Conservation (phyloP, 2,329 filamentous ascomycete species). For the Fusarium longipes region DNA sequence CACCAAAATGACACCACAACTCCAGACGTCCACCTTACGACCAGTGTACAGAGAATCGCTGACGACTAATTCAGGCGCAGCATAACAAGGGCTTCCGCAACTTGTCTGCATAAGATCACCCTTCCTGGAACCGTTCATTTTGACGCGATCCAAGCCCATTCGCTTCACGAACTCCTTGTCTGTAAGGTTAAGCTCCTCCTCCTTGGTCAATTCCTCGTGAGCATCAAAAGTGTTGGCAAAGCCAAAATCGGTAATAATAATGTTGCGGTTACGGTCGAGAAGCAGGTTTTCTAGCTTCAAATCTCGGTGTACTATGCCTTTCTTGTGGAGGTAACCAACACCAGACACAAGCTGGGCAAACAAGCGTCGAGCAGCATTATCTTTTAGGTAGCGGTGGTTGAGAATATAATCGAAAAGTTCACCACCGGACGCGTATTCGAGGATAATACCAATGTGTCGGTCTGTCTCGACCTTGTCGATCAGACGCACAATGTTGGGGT, state of each 20-base stretch:
- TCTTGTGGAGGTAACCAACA: slow-evolving; percentile 97
- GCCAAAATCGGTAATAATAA: slow-evolving; percentile 99
- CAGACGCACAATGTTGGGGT: slow-evolving; percentile 95
- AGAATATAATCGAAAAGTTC: slow-evolving; percentile 99
- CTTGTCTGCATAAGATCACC: slow-evolving; percentile 99
- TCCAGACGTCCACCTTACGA: slow-evolving; percentile 98
- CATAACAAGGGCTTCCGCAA: slow-evolving; percentile 97
- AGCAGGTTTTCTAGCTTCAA: slow-evolving; percentile 96
- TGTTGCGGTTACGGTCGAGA: slow-evolving; percentile 95
- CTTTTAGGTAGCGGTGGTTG: slow-evolving; percentile 95
- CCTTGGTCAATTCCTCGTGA: slow-evolving; percentile 85
- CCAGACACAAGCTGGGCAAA: slow-evolving; percentile 97
- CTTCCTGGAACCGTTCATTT: slow-evolving; percentile 79
- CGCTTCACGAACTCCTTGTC: slow-evolving; percentile 91
- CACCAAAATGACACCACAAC: slow-evolving; percentile 97
- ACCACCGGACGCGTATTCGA: slow-evolving; percentile 97
- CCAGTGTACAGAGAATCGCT: slow-evolving; percentile 98
- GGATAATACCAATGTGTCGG: slow-evolving; percentile 95
- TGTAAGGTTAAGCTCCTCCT: slow-evolving; percentile 86
- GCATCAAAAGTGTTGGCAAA: slow-evolving; percentile 98
- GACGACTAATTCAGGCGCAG: slow-evolving; percentile 94
- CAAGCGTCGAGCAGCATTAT: slow-evolving; percentile 86
- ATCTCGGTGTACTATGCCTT: slow-evolving; percentile 97
- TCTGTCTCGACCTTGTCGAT: slow-evolving; percentile 99
- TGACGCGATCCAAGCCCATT: slow-evolving; percentile 83